Evolutionary conservation across 192 early-diverging fungal species (phyloP).

Genomic region (Rhizophagus clarus): DNA sequence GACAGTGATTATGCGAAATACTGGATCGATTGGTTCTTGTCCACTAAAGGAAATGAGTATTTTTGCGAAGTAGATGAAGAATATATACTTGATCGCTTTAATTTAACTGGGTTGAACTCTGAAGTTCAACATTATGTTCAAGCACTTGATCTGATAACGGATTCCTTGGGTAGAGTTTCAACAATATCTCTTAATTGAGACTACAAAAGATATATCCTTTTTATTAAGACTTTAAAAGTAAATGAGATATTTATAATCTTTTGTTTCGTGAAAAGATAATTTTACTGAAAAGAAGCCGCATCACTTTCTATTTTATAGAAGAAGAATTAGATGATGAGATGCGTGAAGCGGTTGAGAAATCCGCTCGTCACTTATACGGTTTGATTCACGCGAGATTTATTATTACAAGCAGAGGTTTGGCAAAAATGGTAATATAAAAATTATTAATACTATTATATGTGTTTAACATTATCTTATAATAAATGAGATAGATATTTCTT

Average conservation of each 20-base stretch:
- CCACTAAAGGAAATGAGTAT: conserved; percentile 92
- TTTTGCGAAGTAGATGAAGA: conserved; percentile 99
- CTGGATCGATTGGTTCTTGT: conserved; percentile 96
- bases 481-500: no score
- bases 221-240: background rate
- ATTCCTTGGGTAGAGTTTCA: conserved; percentile 63
- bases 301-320: conserved; percentile 40
- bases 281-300: background rate
- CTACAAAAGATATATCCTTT: background rate
- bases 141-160: conserved; percentile 92
- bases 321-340: conserved; percentile 70
- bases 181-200: background rate
- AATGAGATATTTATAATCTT: background rate
- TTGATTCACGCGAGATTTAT: conserved; percentile 98
- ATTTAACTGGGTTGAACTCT: conserved; percentile 88
- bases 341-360: conserved; percentile 81
- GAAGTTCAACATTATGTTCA: conserved; percentile 91
- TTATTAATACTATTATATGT: background rate
- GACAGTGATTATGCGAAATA: conserved; percentile 71
- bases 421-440: conserved; percentile 81
- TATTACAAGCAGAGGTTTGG: conserved; percentile 87
- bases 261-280: no score
- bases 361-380: conserved; percentile 92
- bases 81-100: conserved; percentile 96
- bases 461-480: no score